Evolutionary conservation across 1,139 yeast species (phyloP), one percentile per base, ranked within the genome.

Genomic region (Pichia sp.): DNA sequence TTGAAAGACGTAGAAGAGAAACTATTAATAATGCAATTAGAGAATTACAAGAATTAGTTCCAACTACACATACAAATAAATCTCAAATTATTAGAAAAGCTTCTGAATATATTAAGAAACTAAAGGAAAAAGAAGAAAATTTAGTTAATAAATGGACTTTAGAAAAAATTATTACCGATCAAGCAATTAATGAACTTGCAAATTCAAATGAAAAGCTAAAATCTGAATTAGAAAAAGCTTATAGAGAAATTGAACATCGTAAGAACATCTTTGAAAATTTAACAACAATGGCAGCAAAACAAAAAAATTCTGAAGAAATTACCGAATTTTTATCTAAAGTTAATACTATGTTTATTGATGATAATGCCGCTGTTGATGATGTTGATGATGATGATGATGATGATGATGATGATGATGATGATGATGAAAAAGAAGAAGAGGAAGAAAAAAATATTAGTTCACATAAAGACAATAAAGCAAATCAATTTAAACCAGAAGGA

Each of bases 1-100:
- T 91, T 24, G 99, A 91, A 66, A 76, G 96, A 58, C 79, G 97
- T 56, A 80, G 99, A 60, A 78, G 99, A 56, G 96, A 91, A 60
- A 79, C 83, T 38, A 91, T 91, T 60, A 91, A 89, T 64, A 72
- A 74, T 39, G 97, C 97, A 11, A 89, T 91, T 59, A 81, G 80
- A 55, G 88, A 81, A 55, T 73, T 91, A 54, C 86, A 95, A 31
- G 76, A 77, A 36, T 68, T 85, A 45, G 79, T 91, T 42, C 97
- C 97, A 16, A 81, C 89, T 28, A 78, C 84, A 45, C 97, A 89
- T 62, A 79, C 91, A 46, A 89, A 89, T 64, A 91, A 91, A 70
- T 84, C 96, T 16, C 91, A 87, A 60, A 85, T 89, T 46, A 71
- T 91, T 53, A 82, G 79, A 58, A 74, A 91, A 47, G 95, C 95